A percentile compares a stretch with the other conserved stretches of the same genome.
Conservation (phyloP, 352 stramenopile species). For the Pythium brachiatum region DNA sequence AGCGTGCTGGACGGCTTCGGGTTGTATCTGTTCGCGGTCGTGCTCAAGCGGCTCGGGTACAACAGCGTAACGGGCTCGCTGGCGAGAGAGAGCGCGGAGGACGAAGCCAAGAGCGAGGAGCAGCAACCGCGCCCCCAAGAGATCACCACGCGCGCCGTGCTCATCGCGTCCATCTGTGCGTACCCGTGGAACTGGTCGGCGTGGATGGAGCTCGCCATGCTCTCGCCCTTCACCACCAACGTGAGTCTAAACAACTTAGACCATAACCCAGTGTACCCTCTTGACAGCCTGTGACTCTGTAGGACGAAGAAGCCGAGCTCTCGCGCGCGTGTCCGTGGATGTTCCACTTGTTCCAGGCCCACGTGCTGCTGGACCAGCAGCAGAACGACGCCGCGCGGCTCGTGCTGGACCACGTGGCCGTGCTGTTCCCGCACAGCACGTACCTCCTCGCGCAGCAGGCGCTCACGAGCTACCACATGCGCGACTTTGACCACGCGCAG, state of each 20-base stretch:
- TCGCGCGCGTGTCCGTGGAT: conserved; percentile 65
- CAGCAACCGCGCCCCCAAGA: background rate
- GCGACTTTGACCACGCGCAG: conserved; percentile 80
- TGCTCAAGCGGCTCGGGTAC: conserved; percentile 67
- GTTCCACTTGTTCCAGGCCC: conserved; percentile 83
- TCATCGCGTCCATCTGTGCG: conserved; percentile 64
- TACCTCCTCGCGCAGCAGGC: conserved; percentile 78
- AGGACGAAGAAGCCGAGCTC: conserved; percentile 59
- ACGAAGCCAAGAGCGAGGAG: conserved; percentile 18
- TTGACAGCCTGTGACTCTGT: background rate
- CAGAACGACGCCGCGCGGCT: conserved; percentile 63
- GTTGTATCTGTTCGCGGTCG: conserved; percentile 79
- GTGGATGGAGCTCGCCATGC: conserved; percentile 93
- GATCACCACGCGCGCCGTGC: conserved; percentile 57
- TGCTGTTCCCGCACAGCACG: conserved; percentile 62
- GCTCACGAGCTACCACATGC: conserved; percentile 77
- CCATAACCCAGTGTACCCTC: no score
- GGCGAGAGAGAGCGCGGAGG: background rate
- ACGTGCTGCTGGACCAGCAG: conserved; percentile 75
- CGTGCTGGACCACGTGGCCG: conserved; percentile 47
- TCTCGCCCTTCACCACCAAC: conserved; percentile 61
- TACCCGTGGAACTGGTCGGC: conserved; percentile 95
- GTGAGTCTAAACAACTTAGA: conserved; percentile 8
- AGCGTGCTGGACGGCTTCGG: conserved; percentile 68
- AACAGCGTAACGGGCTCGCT: conserved; percentile 42